A percentile compares a stretch with the other conserved stretches of the same genome.
Evolutionary conservation across 176 grass and related monocot species (phyloP).

Genomic region (Themeda triandra): DNA sequence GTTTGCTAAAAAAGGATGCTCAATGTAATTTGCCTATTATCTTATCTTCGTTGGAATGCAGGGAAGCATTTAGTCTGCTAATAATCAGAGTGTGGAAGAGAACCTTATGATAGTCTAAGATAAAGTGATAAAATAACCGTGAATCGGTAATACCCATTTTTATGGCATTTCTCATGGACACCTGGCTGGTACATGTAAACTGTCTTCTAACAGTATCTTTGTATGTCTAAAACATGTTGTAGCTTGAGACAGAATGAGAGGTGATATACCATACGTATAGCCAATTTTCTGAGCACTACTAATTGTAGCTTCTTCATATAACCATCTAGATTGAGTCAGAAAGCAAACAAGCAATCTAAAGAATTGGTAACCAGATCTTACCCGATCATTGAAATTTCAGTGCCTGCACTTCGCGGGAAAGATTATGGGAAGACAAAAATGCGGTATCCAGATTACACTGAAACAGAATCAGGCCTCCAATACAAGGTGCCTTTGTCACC

Average conservation of each 20-base stretch:
- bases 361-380: not conserved
- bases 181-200: not conserved
- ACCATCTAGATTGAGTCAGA: not conserved
- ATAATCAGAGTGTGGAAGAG: not conserved
- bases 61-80: not conserved
- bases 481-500: constrained; percentile 63
- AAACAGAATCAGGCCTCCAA: constrained; percentile 93
- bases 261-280: not conserved
- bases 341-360: not conserved
- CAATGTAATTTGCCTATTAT: not conserved
- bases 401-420: constrained; percentile 93
- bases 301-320: not conserved
- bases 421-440: constrained; percentile 99
- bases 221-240: not conserved
- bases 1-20: not conserved
- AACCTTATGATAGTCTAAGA: not conserved
- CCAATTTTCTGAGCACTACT: not conserved
- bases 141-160: not conserved
- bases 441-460: constrained; percentile 93
- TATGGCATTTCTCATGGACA: not conserved
- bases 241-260: not conserved
- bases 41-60: not conserved
- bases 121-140: not conserved
- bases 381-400: constrained; percentile 25
- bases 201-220: not conserved